Percentiles rank a stretch among this genome's conserved stretches.
Evolutionary conservation across 2,329 filamentous ascomycete species (phyloP).

Genomic region (Ilyonectria destructans): DNA sequence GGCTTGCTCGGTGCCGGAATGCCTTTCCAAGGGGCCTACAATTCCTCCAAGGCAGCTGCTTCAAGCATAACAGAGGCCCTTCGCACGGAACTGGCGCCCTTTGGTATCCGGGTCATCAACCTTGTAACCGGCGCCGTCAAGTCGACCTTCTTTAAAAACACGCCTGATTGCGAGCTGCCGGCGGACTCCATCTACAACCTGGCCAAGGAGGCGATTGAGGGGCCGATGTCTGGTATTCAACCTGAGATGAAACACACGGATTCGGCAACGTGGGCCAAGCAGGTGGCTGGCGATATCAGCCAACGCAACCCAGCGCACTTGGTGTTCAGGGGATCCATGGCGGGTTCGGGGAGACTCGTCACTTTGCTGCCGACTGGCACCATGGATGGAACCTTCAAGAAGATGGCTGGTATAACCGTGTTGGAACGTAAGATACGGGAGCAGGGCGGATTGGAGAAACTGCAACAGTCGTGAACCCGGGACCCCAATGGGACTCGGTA

Average conservation of each 20-base stretch:
- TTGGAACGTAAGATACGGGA: conserved; percentile 35
- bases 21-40: conserved; percentile 49
- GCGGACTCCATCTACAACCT: conserved; percentile 35
- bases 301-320: conserved; percentile 34
- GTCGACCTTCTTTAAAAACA: conserved; percentile 36
- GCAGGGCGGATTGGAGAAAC: conserved; percentile 4
- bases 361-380: conserved; percentile 33
- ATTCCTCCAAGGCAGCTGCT: conserved; percentile 49
- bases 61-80: conserved; percentile 45
- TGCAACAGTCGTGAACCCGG: too few relatives aligned
- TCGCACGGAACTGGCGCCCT: conserved; percentile 48
- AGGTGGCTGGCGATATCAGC: conserved; percentile 38
- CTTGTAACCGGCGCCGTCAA: conserved; percentile 47
- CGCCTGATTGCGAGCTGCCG: conserved; percentile 9
- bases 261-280: conserved; percentile 33
- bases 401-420: conserved; percentile 35
- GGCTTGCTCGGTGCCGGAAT: conserved; percentile 25
- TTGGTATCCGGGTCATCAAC: conserved; percentile 48
- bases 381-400: conserved; percentile 28
- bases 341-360: conserved; percentile 16
- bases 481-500: too few relatives aligned
- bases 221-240: conserved; percentile 23
- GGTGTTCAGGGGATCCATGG: conserved; percentile 31
- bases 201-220: conserved; percentile 38
- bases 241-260: conserved; percentile 12